Conservation (phyloP, 2,329 filamentous ascomycete species). For the Trichophyton benhamiae region DNA sequence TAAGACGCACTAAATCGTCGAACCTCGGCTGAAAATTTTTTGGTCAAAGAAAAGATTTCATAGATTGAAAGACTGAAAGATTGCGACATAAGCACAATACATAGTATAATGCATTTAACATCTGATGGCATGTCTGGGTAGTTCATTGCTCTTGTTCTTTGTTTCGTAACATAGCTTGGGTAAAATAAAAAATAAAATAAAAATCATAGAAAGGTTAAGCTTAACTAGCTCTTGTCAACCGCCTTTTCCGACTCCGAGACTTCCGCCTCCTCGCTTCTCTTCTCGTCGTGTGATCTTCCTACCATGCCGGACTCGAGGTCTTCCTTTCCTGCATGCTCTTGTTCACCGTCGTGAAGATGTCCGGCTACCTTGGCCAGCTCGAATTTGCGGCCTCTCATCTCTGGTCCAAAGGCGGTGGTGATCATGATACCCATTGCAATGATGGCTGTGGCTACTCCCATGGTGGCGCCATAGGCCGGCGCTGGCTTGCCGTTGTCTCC, state of each 20-base stretch:
- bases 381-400: slow-evolving; percentile 60
- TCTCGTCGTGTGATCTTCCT: background rate
- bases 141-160: too few relatives aligned
- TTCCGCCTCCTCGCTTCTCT: background rate
- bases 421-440: slow-evolving; percentile 57
- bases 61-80: too few relatives aligned
- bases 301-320: background rate
- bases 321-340: background rate
- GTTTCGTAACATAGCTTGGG: too few relatives aligned
- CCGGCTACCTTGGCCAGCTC: slow-evolving; percentile 47
- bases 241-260: background rate
- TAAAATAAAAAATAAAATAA: too few relatives aligned
- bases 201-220: too few relatives aligned
- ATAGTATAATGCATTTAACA: too few relatives aligned
- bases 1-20: background rate
- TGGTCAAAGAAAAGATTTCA: too few relatives aligned
- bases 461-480: slow-evolving; percentile 60
- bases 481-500: slow-evolving; percentile 44
- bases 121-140: too few relatives aligned
- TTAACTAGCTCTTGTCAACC: background rate
- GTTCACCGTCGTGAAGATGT: background rate
- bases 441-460: slow-evolving; percentile 66
- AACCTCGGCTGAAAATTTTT: background rate
- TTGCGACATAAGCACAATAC: too few relatives aligned
- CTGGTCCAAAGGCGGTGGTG: slow-evolving; percentile 58